Conservation (phyloP, 768 basidiomycete species). For the Russula brevipes region DNA sequence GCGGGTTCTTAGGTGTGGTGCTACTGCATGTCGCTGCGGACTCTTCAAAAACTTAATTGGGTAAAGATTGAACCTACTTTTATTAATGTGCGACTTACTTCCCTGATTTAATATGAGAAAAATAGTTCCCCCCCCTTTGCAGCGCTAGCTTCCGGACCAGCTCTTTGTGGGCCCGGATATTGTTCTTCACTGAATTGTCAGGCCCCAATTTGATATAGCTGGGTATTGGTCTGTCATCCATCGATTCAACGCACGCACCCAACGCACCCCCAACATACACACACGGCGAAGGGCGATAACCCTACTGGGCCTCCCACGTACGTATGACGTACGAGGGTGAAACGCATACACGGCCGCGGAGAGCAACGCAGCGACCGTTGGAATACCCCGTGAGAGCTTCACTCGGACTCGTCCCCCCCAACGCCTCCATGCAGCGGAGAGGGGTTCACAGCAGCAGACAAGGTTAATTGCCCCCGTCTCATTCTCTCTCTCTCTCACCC, state of each 20-base stretch:
- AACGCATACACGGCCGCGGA: neutral
- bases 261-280: neutral
- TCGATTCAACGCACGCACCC: neutral
- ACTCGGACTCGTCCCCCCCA: neutral
- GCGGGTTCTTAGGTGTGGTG: neutral
- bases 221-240: neutral
- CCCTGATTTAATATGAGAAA: constrained; percentile 13
- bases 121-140: neutral
- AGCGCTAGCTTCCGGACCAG: neutral
- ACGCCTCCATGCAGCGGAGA: neutral
- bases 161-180: constrained; percentile 2
- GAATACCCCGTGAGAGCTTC: neutral
- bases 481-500: neutral
- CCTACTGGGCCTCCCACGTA: constrained; percentile 2
- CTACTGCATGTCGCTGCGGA: neutral
- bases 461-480: constrained; percentile 1
- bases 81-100: constrained; percentile 20
- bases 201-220: constrained; percentile 9
- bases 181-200: constrained; percentile 1
- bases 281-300: constrained; percentile 5
- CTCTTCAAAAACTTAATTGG: constrained; percentile 7
- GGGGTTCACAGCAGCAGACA: neutral
- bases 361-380: constrained; percentile 2
- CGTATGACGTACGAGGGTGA: constrained; percentile 13
- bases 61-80: constrained; percentile 18